A percentile compares a stretch with the other conserved stretches of the same genome.
These are phyloP conservation scores for Magnolia officinalis DNA, from an alignment of 164 flowering plant species.

Conservation along the genomic window DNA sequence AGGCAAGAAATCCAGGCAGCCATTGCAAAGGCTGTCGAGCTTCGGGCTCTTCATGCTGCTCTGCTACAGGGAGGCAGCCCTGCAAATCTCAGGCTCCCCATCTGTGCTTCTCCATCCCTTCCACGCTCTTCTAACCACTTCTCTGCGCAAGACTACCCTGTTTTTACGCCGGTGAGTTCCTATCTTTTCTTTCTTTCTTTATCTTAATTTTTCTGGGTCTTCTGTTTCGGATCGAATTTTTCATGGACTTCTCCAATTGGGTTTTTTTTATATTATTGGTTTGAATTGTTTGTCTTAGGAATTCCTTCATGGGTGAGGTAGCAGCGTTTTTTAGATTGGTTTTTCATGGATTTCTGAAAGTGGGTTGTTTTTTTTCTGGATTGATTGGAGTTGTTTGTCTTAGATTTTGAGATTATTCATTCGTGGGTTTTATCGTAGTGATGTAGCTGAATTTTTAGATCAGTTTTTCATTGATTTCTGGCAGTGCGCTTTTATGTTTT, in stretches of 20 bases:
- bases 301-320: background rate
- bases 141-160: constrained; percentile 91
- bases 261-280: background rate
- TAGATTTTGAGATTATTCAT: background rate
- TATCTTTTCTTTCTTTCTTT: background rate
- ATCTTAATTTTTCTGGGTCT: background rate
- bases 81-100: constrained; percentile 33
- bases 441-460: background rate
- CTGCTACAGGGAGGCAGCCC: constrained; percentile 65
- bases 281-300: background rate
- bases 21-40: constrained; percentile 88
- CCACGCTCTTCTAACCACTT: constrained; percentile 42
- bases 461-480: background rate
- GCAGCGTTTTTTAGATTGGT: background rate
- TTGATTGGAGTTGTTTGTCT: background rate
- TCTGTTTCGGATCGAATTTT: background rate
- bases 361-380: background rate
- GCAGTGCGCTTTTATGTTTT: background rate
- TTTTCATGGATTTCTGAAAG: constrained; percentile 3
- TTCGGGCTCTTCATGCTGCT: constrained; percentile 91
- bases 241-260: background rate
- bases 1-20: constrained; percentile 71
- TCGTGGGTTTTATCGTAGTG: background rate
- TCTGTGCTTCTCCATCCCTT: constrained; percentile 46
- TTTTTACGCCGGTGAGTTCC: constrained; percentile 91